Base-by-base conservation (phyloP, 2,329 filamentous ascomycete species). In the Stachybotrys echinatus region DNA sequence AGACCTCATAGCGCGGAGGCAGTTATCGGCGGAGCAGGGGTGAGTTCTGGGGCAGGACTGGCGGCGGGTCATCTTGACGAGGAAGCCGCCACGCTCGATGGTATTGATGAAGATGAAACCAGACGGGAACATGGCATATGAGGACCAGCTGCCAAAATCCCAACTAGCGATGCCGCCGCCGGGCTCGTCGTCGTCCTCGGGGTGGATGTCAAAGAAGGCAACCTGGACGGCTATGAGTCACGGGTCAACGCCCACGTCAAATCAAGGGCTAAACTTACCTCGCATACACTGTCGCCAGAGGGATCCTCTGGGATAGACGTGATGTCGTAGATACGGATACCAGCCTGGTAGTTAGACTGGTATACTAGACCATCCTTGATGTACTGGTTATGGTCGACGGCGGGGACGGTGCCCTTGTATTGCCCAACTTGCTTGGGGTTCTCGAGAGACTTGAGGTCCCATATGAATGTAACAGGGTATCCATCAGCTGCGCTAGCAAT, bases 331-430 rank as follows among this genome's bases (percentile, higher is more conserved):
- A 70, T 58, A 34, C 67, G 65, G 21, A 77, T 64, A 18, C 74
- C 74, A 17, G 68, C 65, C 22, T 67, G 72, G 56, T 76, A 77
- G 64, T 76, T 75, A 49, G 69, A 60, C 61, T 76, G 74, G 60
- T 72, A 75, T 21, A 61, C 60, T 6, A 68, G 59, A 4, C 69
- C 72, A 48, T 73, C 60, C 47, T 64, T 48, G 48, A 74, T 60
- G 51, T 75, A 75, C 57, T 74, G 69, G 61, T 75, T 75, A 59
- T 76, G 73, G 56, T 75, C 73, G 54, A 73, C 72, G 38, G 64
- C 62, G 10, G 60, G 58, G 22, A 61, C 62, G 18, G 65, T 63
- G 45, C 64, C 65, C 57, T 70, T 65, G 61, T 71, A 75, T 42
- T 58, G 56, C 23, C 72, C 73, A 3, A 65, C 69, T 53, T 68